These are phyloP conservation scores for Xylaria grammica DNA, from an alignment of 495 filamentous ascomycete species.

Conservation along the genomic window DNA sequence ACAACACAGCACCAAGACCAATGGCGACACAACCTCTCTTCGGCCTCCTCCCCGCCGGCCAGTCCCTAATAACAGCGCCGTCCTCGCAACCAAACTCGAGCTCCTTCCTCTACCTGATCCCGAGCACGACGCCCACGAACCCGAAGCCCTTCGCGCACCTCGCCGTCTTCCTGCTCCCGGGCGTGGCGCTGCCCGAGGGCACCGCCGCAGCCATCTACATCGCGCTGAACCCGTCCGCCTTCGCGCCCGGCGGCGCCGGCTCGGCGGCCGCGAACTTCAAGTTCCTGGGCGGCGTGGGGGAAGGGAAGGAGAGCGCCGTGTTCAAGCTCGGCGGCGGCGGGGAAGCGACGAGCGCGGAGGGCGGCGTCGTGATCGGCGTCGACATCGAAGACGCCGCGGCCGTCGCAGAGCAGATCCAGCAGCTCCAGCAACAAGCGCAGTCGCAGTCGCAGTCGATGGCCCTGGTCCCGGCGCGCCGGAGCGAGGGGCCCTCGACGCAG, in stretches of 20 bases:
- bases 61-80: constrained; percentile 49
- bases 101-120: constrained; percentile 53
- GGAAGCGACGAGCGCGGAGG: background rate
- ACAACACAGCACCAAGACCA: background rate
- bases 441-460: constrained; percentile 33
- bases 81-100: constrained; percentile 44
- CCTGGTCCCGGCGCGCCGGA: background rate
- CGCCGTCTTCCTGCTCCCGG: constrained; percentile 88
- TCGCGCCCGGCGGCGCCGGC: constrained; percentile 23
- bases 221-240: constrained; percentile 48
- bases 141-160: constrained; percentile 70
- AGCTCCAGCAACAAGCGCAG: constrained; percentile 52
- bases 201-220: constrained; percentile 91
- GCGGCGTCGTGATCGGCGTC: constrained; percentile 73
- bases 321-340: constrained; percentile 66
- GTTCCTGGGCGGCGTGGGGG: constrained; percentile 85
- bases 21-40: constrained; percentile 42
- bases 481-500: constrained; percentile 61
- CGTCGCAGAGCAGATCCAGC: constrained; percentile 70
- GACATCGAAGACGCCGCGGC: constrained; percentile 75
- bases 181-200: constrained; percentile 69
- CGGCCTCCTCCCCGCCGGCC: constrained; percentile 58
- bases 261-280: constrained; percentile 60
- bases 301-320: constrained; percentile 87
- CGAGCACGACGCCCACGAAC: constrained; percentile 29